These are phyloP conservation scores for Asterionellopsis glacialis DNA, from an alignment of 108 stramenopile genomes.

Conservation along the genomic window DNA sequence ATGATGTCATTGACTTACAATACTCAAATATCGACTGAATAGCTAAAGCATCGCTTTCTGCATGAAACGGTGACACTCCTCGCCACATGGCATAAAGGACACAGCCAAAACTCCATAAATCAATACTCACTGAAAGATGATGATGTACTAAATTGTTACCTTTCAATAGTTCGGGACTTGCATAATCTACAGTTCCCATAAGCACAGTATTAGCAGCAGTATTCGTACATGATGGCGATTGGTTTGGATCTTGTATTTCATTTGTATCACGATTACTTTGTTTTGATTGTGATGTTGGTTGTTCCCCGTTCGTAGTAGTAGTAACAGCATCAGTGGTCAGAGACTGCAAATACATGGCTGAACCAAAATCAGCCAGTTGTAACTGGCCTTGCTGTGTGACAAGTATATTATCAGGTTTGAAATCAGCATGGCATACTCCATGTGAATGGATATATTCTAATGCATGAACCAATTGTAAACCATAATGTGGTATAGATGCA, in stretches of 20 bases:
- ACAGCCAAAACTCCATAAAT: constrained; percentile 38
- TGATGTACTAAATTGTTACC: background rate
- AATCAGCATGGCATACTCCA: constrained; percentile 45
- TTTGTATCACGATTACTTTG: background rate
- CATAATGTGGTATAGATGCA: constrained; percentile 10
- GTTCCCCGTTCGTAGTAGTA: too few relatives aligned
- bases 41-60: constrained; percentile 12
- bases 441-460: constrained; percentile 34
- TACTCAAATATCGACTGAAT: constrained; percentile 1
- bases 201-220: background rate
- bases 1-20: background rate
- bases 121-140: constrained; percentile 10
- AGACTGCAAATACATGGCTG: constrained; percentile 17
- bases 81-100: constrained; percentile 10
- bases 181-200: constrained; percentile 24
- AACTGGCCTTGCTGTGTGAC: constrained; percentile 36
- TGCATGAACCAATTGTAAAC: constrained; percentile 20
- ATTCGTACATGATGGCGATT: too few relatives aligned
- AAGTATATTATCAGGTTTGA: constrained; percentile 50
- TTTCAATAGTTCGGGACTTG: constrained; percentile 21
- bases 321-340: background rate
- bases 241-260: background rate
- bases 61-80: constrained; percentile 24
- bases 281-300: too few relatives aligned
- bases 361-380: constrained; percentile 76